phyloP scores from a whole-genome alignment of 2,329 filamentous ascomycete species.

The Apiospora saccharicola region DNA sequence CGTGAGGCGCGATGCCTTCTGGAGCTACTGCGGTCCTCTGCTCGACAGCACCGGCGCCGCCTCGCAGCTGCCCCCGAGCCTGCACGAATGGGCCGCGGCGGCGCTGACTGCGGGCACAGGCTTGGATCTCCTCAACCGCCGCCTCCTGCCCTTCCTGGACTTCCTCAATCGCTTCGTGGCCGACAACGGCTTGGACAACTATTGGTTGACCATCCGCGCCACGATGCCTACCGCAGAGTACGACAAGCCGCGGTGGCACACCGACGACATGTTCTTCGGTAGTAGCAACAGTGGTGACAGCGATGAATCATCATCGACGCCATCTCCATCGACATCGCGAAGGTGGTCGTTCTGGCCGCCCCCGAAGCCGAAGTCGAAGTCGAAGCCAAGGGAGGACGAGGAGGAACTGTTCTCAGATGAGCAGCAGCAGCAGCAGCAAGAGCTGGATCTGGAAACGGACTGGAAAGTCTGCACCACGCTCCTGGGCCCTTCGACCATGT shows the following conservation, averaged over 20 bases:
- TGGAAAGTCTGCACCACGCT: constrained; percentile 59
- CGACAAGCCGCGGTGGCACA: constrained; percentile 56
- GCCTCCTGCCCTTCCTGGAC: constrained; percentile 49
- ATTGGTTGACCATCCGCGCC: constrained; percentile 57
- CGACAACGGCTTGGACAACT: constrained; percentile 46
- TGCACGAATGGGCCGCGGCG: constrained; percentile 48
- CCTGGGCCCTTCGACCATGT: constrained; percentile 54
- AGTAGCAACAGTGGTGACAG: constrained; percentile 29
- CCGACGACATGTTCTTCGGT: constrained; percentile 56
- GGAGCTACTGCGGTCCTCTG: constrained; percentile 54
- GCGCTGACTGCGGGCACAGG: constrained; percentile 41
- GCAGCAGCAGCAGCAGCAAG: constrained; percentile 17
- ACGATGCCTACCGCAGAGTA: constrained; percentile 51
- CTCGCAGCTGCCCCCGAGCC: constrained; percentile 43
- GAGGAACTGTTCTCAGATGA: not conserved
- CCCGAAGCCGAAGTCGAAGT: constrained; percentile 10
- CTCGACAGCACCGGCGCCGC: constrained; percentile 32
- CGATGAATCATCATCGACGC: constrained; percentile 14
- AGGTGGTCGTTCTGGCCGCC: not conserved
- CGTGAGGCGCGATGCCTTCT: constrained; percentile 46
- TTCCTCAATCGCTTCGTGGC: constrained; percentile 49
- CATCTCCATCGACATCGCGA: not conserved
- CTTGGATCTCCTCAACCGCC: constrained; percentile 38
- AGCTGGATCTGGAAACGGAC: constrained; percentile 43
- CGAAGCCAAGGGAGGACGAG: not conserved